Base-by-base conservation (phyloP, 2,329 filamentous ascomycete genomes). In the Ophiostoma novo-ulmi region DNA sequence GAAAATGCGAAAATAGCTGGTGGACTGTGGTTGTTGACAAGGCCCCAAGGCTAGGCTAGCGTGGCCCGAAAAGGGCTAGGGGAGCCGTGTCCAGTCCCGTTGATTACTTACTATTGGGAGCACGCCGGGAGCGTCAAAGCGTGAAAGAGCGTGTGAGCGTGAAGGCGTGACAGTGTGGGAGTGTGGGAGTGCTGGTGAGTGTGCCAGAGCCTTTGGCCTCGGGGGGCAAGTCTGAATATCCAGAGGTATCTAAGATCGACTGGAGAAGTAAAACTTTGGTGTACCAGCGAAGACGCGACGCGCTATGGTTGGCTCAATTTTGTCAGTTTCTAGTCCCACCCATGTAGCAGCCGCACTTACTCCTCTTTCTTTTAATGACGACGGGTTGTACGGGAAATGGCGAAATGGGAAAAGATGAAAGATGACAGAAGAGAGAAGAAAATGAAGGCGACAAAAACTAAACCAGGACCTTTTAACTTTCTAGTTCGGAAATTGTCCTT, bases 31-130 rank as follows among this genome's bases (percentile, higher is more conserved):
- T 65, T 65, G 63, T 65, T 65, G 63, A 39, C 63, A 65, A 65
- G 58, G 58, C 63, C 63, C 63, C 63, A 39, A 65, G 63, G 63
- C 63, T 65, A 65, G 63, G 63, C 63, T 65, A 65, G 63, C 63
- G 63, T 39, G 6, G 63, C 63, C 63, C 35, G 63, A 65, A 65
- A 64, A 64, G 31, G 61, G 14, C 61, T 64, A 64, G 61, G 31
- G 31, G 61, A 38, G 31, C 61, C 61, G 61, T 64, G 31, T n/a
- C 52, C 52, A n/a, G 52, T 26, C 52, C 52, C 52, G 52, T 26
- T 58, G 52, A 38, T 36, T 64, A 64, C 61, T 64, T 64, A 39
- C 35, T 64, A 20, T 38, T 38, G 61, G 35, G 11, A 36, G 31
- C 58, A 48, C 44, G 44, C 20, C 20, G 17, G 44, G 17, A n/a